Evolutionary conservation across 345 rosid species (phyloP), one percentile per base, ranked within the genome.

Genomic region (Excoecaria agallocha): DNA sequence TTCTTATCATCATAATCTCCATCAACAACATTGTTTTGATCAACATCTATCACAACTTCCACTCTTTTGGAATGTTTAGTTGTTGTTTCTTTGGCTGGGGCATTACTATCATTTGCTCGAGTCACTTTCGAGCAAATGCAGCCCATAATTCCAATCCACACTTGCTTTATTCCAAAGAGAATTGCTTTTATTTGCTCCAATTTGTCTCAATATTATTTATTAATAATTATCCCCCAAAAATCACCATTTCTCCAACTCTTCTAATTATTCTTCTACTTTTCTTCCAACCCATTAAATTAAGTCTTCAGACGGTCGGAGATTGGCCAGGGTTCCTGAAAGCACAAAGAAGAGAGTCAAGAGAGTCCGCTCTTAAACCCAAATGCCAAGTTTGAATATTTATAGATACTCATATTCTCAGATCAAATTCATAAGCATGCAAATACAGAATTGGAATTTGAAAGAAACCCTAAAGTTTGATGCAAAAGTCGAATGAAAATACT

Each of bases 111-210:
- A 72, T 78, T 74, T 39, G 85, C 84, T 66, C 82, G 80, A 80
- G 79, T 60, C 51, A 84, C 94, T 84, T 93, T 95, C 54, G 96
- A 85, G 90, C 96, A 91, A 72, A 87, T 83, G 87, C 99, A 90
- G 4, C 99, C 98, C 99, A 91, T 95, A 56, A 78, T 78, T 69
- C 69, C 65, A 59, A 48, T 69, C 83, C 79, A 80, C 66, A 71
- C 16, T 46, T 57, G 59, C 70, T 70, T 74, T 30, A 68, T 52
- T 69, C 55, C 51, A 22, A 45, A 6, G 65, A 13, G 20, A 12
- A 12, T 67, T 22, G 37, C 39, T 71, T 56, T 45, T 70, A 39
- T n/a, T 11, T 43, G 20, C 30, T 55, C 51, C 77, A 72, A 20
- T 62, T 56, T 13, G 15, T 20, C 48, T 22, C 43, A 55, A 12